Percentiles rank a stretch among this genome's conserved stretches.
These are phyloP conservation scores for Puccinia hordei DNA, from an alignment of 1,284 basidiomycete genomes.

Conservation along the genomic window DNA sequence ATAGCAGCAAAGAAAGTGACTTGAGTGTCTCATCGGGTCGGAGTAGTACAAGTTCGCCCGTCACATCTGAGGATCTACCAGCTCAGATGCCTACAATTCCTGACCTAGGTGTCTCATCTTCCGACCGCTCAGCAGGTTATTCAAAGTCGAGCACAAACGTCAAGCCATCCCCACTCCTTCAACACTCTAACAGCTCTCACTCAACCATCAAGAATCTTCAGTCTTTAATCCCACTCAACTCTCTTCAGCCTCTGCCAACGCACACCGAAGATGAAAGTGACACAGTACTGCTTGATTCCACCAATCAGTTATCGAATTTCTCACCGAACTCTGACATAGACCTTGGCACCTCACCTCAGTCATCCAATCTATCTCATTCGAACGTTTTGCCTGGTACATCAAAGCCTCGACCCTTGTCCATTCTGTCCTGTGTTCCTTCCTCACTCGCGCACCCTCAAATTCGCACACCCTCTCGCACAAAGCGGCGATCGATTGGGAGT, in stretches of 20 bases:
- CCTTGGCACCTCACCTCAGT: not conserved
- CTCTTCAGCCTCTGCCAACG: constrained; percentile 18
- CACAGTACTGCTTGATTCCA: not conserved
- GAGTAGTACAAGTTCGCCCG: constrained; percentile 55
- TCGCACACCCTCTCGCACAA: constrained; percentile 89
- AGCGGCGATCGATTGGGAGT: constrained; percentile 87
- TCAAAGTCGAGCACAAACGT: constrained; percentile 41
- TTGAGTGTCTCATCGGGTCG: constrained; percentile 56
- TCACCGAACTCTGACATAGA: not conserved
- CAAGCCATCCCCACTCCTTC: not conserved
- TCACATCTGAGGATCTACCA: constrained; percentile 54
- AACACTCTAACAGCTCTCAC: constrained; percentile 48
- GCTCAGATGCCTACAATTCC: constrained; percentile 45
- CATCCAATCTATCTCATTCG: constrained; percentile 34
- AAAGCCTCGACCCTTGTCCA: constrained; percentile 47
- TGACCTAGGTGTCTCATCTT: constrained; percentile 33
- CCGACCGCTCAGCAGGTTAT: constrained; percentile 49
- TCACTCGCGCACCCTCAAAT: constrained; percentile 58
- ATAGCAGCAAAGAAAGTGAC: constrained; percentile 55
- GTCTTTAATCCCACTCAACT: constrained; percentile 18
- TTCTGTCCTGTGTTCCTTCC: constrained; percentile 49
- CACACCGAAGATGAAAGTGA: constrained; percentile 22
- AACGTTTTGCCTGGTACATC: constrained; percentile 16
- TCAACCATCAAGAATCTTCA: constrained; percentile 46
- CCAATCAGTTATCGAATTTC: not conserved